phyloP scores from a whole-genome alignment of 2,329 filamentous ascomycete species.

The Colletotrichum gigasporum region DNA sequence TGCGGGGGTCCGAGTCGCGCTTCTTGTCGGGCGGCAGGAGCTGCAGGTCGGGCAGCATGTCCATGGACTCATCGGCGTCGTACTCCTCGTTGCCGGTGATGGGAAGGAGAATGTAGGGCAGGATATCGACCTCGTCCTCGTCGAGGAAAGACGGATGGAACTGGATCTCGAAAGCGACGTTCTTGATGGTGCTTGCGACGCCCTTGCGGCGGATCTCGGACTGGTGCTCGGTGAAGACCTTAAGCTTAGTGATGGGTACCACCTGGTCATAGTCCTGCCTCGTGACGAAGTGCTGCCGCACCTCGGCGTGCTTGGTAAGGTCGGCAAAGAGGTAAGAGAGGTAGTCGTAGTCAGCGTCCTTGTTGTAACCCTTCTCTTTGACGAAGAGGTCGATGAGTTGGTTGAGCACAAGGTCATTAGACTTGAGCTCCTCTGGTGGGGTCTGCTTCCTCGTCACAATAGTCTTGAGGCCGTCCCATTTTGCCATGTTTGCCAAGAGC shows the following conservation, averaged over 20 bases:
- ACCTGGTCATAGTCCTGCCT: constrained; percentile 81
- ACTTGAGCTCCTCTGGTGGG: constrained; percentile 74
- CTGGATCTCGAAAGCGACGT: constrained; percentile 83
- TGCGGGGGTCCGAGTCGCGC: constrained; percentile 78
- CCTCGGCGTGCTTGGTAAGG: constrained; percentile 81
- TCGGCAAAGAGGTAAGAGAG: constrained; percentile 95
- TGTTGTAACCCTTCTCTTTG: constrained; percentile 88
- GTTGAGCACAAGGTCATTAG: constrained; percentile 80
- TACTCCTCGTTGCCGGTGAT: constrained; percentile 91
- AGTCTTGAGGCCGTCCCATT: constrained; percentile 77
- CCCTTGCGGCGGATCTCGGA: constrained; percentile 86
- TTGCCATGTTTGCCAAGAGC: constrained; percentile 91
- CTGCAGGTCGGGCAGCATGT: constrained; percentile 91
- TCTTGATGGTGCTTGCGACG: constrained; percentile 97
- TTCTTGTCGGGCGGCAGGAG: constrained; percentile 89
- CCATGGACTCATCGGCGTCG: constrained; percentile 83
- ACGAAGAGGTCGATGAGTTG: constrained; percentile 97
- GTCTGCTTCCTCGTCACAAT: constrained; percentile 75
- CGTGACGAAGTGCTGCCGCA: constrained; percentile 78
- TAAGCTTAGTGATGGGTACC: constrained; percentile 90
- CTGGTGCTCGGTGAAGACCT: constrained; percentile 92
- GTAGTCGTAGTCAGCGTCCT: constrained; percentile 88
- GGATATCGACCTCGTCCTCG: constrained; percentile 78
- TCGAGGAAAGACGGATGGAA: constrained; percentile 77
- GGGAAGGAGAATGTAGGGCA: constrained; percentile 89